A percentile compares a stretch with the other conserved stretches of the same genome.
Conservation (phyloP, 2,329 filamentous ascomycete species). For the Cladosporium cucumerinum region DNA sequence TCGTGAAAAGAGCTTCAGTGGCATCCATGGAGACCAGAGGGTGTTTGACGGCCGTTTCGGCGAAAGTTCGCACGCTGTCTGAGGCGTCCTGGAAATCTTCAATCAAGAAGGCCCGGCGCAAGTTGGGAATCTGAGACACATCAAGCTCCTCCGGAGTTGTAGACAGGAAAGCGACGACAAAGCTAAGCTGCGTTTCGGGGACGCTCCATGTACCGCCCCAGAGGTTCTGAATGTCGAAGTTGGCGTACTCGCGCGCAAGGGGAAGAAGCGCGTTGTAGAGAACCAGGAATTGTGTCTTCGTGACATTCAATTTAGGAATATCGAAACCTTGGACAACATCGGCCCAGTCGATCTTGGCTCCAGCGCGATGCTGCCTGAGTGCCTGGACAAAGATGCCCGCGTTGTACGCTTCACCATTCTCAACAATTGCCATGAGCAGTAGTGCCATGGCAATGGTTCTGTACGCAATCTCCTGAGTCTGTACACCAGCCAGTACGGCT, state of each 20-base stretch:
- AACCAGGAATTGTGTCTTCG: constrained; percentile 73
- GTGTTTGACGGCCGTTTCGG: constrained; percentile 70
- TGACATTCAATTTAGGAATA: constrained; percentile 70
- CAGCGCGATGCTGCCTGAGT: constrained; percentile 53
- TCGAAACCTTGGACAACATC: constrained; percentile 78
- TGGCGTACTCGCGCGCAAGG: constrained; percentile 59
- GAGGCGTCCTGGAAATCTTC: constrained; percentile 61
- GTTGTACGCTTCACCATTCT: constrained; percentile 61
- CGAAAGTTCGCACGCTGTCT: constrained; percentile 57
- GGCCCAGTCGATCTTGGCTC: constrained; percentile 60
- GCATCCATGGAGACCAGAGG: constrained; percentile 87
- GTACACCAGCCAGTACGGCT: constrained; percentile 55
- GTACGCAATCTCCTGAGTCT: constrained; percentile 66
- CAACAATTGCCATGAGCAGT: constrained; percentile 64
- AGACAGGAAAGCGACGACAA: constrained; percentile 81
- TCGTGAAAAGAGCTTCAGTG: constrained; percentile 63
- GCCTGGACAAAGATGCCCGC: constrained; percentile 64
- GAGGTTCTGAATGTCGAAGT: constrained; percentile 78
- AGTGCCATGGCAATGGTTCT: constrained; percentile 79
- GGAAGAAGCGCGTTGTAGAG: constrained; percentile 77
- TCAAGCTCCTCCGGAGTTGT: constrained; percentile 74
- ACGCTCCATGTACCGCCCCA: constrained; percentile 88
- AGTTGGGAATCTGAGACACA: constrained; percentile 75
- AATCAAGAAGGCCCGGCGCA: constrained; percentile 71
- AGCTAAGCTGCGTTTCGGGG: constrained; percentile 85